These are phyloP conservation scores for Zopfia rhizophila DNA, from an alignment of 2,329 filamentous ascomycete species.

Conservation along the genomic window DNA sequence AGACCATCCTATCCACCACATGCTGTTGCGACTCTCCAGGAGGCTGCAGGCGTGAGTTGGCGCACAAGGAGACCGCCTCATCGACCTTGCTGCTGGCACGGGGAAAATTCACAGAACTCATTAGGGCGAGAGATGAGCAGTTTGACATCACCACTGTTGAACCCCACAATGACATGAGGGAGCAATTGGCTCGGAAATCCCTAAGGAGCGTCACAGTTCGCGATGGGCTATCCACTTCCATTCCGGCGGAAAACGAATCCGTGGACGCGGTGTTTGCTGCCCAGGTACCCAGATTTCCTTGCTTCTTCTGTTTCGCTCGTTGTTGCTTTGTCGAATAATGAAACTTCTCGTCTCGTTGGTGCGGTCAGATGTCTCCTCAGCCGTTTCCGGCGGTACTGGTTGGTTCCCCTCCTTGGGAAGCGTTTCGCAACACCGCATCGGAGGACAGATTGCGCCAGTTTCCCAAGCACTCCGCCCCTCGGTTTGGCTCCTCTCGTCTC, in stretches of 20 bases:
- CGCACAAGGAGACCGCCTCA: conserved; percentile 59
- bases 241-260: conserved; percentile 67
- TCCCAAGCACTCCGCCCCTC: conserved; percentile 19
- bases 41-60: conserved; percentile 63
- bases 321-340: not conserved
- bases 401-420: not conserved
- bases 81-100: conserved; percentile 75
- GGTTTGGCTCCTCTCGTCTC: conserved; percentile 5
- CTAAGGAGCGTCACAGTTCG: conserved; percentile 65
- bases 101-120: conserved; percentile 75
- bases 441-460: conserved; percentile 20
- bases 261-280: conserved; percentile 74
- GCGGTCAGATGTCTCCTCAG: conserved; percentile 10
- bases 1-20: conserved; percentile 73
- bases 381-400: conserved; percentile 9
- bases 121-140: conserved; percentile 67
- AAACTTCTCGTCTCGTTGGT: not conserved
- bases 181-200: conserved; percentile 67
- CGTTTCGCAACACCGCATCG: conserved; percentile 15
- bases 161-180: conserved; percentile 74
- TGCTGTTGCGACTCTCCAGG: conserved; percentile 69
- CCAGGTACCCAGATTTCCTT: conserved; percentile 62
- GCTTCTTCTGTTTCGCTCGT: conserved; percentile 10
- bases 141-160: conserved; percentile 72
- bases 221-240: conserved; percentile 67